phyloP scores from a whole-genome alignment of 169 alveolate species.

The Plasmodium gonderi region DNA sequence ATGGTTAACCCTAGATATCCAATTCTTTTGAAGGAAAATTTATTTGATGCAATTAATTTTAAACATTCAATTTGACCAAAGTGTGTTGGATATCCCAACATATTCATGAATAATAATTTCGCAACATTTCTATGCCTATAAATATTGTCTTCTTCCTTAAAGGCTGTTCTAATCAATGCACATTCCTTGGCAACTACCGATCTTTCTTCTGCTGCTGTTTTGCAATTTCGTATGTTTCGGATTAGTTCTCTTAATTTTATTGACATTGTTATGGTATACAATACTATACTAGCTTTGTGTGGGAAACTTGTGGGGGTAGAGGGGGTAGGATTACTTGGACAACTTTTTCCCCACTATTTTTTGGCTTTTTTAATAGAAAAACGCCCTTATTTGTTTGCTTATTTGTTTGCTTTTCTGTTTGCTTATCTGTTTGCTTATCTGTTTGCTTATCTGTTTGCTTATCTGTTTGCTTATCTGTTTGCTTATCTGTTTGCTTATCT shows the following conservation, averaged over 20 bases:
- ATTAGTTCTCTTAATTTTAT: slow-evolving; percentile 96
- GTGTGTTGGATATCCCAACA: slow-evolving; percentile 97
- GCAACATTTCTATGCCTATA: slow-evolving; percentile 97
- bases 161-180: slow-evolving; percentile 97
- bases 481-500: too few species aligned
- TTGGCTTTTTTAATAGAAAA: too few species aligned
- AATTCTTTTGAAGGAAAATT: slow-evolving; percentile 95
- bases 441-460: too few species aligned
- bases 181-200: slow-evolving; percentile 98
- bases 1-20: slow-evolving; percentile 98
- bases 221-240: slow-evolving; percentile 97
- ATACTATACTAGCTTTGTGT: background rate
- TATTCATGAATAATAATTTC: slow-evolving; percentile 96
- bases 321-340: background rate
- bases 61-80: slow-evolving; percentile 98
- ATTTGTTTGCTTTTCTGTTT: too few species aligned
- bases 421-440: too few species aligned
- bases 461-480: too few species aligned
- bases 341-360: background rate
- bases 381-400: too few species aligned
- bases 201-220: slow-evolving; percentile 99
- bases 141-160: slow-evolving; percentile 89
- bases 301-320: background rate
- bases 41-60: slow-evolving; percentile 95
- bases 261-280: slow-evolving; percentile 79